Conservation (phyloP, 1,284 basidiomycete genomes). For the Microbotryum saponariae region DNA sequence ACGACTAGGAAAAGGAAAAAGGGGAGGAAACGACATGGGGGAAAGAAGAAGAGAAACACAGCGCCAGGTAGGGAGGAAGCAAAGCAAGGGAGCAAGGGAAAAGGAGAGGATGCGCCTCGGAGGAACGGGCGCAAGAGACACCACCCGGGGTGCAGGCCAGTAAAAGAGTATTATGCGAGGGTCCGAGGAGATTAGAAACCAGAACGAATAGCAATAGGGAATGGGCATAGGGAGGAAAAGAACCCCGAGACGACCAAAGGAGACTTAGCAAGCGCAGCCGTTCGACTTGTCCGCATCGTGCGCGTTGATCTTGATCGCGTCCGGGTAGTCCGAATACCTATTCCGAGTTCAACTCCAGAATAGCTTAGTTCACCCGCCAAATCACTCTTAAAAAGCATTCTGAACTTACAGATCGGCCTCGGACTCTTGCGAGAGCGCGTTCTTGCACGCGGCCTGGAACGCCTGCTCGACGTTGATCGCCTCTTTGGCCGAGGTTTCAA, state of each 20-base stretch:
- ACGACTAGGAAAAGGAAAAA: not conserved
- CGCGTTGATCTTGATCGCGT: conserved; percentile 79
- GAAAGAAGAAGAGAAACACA: not conserved
- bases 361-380: no score
- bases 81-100: not conserved
- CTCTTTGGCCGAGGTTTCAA: conserved; percentile 99
- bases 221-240: not conserved
- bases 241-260: not conserved
- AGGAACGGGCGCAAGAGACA: not conserved
- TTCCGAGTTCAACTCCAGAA: not conserved
- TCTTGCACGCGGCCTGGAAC: conserved; percentile 98
- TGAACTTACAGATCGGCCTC: conserved; percentile 79
- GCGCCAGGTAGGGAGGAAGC: not conserved
- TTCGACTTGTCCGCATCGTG: conserved; percentile 24
- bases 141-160: not conserved
- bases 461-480: conserved; percentile 99
- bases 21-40: not conserved
- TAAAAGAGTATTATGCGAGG: not conserved
- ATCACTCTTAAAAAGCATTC: no score
- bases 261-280: conserved; percentile 22
- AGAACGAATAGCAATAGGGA: not conserved
- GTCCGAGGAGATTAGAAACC: no score
- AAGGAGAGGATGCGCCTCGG: not conserved
- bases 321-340: conserved; percentile 97
- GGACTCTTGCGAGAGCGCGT: conserved; percentile 91